Conservation (phyloP, 2,329 filamentous ascomycete genomes). For the Neoscytalidium dimidiatum region DNA sequence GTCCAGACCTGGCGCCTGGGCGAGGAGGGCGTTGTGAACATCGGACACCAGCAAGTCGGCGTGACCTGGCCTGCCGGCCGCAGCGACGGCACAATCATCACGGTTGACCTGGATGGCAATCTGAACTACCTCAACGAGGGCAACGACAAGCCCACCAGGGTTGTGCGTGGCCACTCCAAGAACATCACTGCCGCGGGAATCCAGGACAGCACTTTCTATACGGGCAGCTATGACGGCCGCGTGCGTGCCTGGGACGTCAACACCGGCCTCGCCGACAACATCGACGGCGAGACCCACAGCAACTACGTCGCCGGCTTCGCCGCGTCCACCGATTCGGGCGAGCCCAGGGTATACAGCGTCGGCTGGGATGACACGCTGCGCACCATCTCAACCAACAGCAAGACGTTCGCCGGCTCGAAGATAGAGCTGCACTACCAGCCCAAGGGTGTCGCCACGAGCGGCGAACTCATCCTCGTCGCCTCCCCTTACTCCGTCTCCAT, state of each 20-base stretch:
- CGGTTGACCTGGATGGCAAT: conserved; percentile 83
- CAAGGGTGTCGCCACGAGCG: conserved; percentile 65
- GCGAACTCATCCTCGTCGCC: conserved; percentile 52
- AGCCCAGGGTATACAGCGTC: conserved; percentile 71
- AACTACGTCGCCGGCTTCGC: conserved; percentile 83
- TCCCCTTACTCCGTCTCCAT: conserved; percentile 53
- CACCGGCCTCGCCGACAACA: conserved; percentile 66
- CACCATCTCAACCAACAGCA: conserved; percentile 71
- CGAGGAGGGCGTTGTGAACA: conserved; percentile 67
- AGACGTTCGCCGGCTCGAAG: conserved; percentile 71
- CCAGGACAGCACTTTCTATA: conserved; percentile 70
- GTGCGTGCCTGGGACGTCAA: conserved; percentile 81
- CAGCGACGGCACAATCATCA: conserved; percentile 85
- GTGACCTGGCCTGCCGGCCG: conserved; percentile 86
- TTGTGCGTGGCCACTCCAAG: conserved; percentile 88
- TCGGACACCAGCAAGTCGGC: conserved; percentile 88
- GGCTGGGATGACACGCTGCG: conserved; percentile 94
- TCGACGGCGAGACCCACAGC: conserved; percentile 80
- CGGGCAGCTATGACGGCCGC: conserved; percentile 89
- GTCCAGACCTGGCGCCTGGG: conserved; percentile 85
- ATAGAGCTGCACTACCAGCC: conserved; percentile 77
- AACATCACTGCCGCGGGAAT: conserved; percentile 76
- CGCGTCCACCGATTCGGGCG: conserved; percentile 44
- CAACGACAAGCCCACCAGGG: conserved; percentile 65
- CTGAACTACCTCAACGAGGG: conserved; percentile 84